Evolutionary conservation across 345 rosid genomes (phyloP).

Genomic region (Eucalyptus sp.): DNA sequence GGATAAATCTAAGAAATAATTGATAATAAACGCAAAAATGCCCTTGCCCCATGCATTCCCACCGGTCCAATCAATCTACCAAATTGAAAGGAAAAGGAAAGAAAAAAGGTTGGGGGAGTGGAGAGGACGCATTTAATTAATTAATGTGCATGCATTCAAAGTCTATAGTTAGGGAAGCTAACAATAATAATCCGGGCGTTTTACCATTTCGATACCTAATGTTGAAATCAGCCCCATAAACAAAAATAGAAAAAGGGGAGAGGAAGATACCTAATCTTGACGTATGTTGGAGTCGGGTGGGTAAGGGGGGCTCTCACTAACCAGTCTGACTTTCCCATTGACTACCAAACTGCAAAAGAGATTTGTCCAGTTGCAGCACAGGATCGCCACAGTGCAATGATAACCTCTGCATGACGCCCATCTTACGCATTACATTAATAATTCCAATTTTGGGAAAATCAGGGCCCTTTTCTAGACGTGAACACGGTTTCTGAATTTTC

Average conservation of each 20-base stretch:
- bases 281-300: neutral
- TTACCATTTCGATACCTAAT: neutral
- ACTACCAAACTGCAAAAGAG: neutral
- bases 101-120: neutral
- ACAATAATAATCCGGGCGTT: neutral
- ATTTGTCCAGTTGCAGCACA: neutral
- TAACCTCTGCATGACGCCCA: neutral
- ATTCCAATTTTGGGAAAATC: neutral
- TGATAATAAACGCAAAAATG: neutral
- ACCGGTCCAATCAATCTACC: neutral
- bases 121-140: neutral
- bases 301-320: neutral
- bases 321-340: neutral
- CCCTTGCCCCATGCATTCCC: conserved; percentile 16
- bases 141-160: neutral
- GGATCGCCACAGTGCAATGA: neutral
- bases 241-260: neutral
- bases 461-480: neutral
- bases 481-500: neutral
- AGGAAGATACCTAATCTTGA: neutral
- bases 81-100: neutral
- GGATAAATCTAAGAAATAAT: neutral
- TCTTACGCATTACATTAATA: neutral
- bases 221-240: neutral
- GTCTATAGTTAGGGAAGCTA: conserved; percentile 46